Conservation (phyloP, 1,284 basidiomycete genomes). For the Somion occarium region DNA sequence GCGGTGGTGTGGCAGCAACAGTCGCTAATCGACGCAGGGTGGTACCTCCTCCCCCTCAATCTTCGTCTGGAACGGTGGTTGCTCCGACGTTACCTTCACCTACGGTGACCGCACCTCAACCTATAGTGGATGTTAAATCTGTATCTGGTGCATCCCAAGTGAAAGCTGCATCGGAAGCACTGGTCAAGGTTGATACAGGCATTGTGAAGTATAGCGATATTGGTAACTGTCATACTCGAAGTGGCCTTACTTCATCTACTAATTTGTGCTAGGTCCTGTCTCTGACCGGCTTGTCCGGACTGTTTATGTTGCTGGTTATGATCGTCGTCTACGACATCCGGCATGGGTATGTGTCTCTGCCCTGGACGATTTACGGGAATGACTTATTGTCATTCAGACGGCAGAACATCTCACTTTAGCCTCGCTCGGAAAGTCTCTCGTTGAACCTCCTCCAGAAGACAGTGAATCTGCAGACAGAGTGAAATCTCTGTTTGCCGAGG, state of each 20-base stretch:
- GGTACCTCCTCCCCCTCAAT: constrained; percentile 8
- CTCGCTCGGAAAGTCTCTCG: constrained; percentile 54
- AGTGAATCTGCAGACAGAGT: constrained; percentile 58
- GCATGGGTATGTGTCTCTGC: constrained; percentile 65
- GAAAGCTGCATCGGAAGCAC: constrained; percentile 17
- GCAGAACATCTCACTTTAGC: constrained; percentile 87
- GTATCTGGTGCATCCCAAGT: constrained; percentile 17
- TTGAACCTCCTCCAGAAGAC: constrained; percentile 28
- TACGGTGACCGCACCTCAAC: constrained; percentile 7
- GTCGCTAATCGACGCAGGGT: constrained; percentile 13
- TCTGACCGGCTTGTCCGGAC: constrained; percentile 76
- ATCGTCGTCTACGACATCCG: constrained; percentile 86
- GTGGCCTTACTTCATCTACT: constrained; percentile 4
- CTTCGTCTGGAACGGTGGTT: not conserved
- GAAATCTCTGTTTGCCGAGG: constrained; percentile 86
- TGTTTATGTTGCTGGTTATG: constrained; percentile 89
- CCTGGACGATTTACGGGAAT: not conserved
- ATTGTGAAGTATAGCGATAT: constrained; percentile 74
- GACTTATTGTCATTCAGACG: constrained; percentile 48
- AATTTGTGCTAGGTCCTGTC: constrained; percentile 61
- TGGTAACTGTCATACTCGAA: constrained; percentile 37
- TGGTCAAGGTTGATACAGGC: constrained; percentile 23
- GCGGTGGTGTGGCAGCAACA: constrained; percentile 57
- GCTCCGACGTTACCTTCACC: constrained; percentile 1
- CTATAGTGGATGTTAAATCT: constrained; percentile 22